These are phyloP conservation scores for Phoma herbarum DNA, from an alignment of 2,329 filamentous ascomycete species.

Conservation along the genomic window DNA sequence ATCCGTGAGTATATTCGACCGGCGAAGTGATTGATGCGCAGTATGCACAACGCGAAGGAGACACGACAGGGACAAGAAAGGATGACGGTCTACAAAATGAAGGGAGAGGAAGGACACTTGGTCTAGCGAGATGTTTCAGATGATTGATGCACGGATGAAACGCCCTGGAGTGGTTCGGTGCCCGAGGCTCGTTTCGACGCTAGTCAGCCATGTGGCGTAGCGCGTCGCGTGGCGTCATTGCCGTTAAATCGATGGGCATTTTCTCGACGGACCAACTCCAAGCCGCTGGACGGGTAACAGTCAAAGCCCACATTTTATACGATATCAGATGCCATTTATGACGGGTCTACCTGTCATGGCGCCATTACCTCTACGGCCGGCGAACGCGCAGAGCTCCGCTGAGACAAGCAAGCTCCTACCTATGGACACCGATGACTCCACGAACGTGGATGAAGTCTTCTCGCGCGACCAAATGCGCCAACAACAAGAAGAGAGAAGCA, in stretches of 20 bases:
- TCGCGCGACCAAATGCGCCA: slow-evolving; percentile 21
- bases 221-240: slow-evolving; percentile 43
- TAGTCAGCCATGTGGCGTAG: slow-evolving; percentile 23
- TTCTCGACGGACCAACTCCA: background rate
- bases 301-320: background rate
- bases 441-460: slow-evolving; percentile 29
- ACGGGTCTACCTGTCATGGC: slow-evolving; percentile 32
- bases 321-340: slow-evolving; percentile 38
- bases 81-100: slow-evolving; percentile 12
- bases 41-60: slow-evolving; percentile 5
- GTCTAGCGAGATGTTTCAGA: slow-evolving; percentile 34
- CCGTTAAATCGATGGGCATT: background rate
- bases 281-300: background rate
- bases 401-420: slow-evolving; percentile 14
- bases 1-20: slow-evolving; percentile 35
- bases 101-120: slow-evolving; percentile 20
- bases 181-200: slow-evolving; percentile 30
- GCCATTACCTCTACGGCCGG: slow-evolving; percentile 35
- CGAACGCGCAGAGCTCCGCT: slow-evolving; percentile 24
- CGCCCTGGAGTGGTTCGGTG: slow-evolving; percentile 38
- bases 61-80: slow-evolving; percentile 19
- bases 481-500: slow-evolving; percentile 32
- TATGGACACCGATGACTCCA: slow-evolving; percentile 23
- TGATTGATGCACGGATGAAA: slow-evolving; percentile 48
- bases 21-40: slow-evolving; percentile 24